Percentiles rank a stretch among this genome's conserved stretches.
Conservation (phyloP, 768 basidiomycete genomes). For the Coprinopsis marcescibilis region DNA sequence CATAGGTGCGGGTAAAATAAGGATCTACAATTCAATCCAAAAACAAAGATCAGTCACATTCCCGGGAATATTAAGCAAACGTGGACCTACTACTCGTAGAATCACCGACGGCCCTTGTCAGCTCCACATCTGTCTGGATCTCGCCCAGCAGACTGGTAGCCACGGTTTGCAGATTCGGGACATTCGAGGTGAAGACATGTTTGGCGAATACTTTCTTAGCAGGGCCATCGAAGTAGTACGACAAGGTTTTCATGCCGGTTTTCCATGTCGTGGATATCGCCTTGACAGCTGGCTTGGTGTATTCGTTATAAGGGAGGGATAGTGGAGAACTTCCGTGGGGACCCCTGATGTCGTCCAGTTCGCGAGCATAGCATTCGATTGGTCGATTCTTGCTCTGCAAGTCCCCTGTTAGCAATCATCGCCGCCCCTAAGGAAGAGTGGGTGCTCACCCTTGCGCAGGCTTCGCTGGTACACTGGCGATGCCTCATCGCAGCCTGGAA, state of each 20-base stretch:
- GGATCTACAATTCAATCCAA: conserved; percentile 20
- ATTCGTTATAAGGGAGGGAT: conserved; percentile 26
- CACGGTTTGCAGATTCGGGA: conserved; percentile 30
- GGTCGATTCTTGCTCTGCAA: conserved; percentile 14
- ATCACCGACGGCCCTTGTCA: conserved; percentile 24
- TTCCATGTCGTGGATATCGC: conserved; percentile 18
- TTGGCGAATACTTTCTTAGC: conserved; percentile 20
- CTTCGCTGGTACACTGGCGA: conserved; percentile 35
- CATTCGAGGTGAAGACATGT: conserved; percentile 49
- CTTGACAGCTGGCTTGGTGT: conserved; percentile 14
- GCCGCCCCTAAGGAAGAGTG: not conserved
- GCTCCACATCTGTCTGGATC: conserved; percentile 33
- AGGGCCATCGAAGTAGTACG: conserved; percentile 20
- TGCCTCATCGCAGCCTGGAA: conserved; percentile 40
- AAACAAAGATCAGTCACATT: not conserved
- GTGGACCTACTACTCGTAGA: not conserved
- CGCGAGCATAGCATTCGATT: conserved; percentile 20
- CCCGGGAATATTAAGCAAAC: not conserved
- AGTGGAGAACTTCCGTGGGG: conserved; percentile 28
- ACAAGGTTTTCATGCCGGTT: conserved; percentile 30
- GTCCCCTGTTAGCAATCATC: not conserved
- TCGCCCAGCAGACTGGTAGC: conserved; percentile 31
- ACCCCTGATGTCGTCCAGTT: conserved; percentile 26
- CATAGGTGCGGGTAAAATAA: conserved; percentile 23
- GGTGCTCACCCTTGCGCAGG: conserved; percentile 20